Evolutionary conservation across 192 early-diverging fungal genomes (phyloP), one percentile per base, ranked within the genome.

Genomic region (Podila verticillata): DNA sequence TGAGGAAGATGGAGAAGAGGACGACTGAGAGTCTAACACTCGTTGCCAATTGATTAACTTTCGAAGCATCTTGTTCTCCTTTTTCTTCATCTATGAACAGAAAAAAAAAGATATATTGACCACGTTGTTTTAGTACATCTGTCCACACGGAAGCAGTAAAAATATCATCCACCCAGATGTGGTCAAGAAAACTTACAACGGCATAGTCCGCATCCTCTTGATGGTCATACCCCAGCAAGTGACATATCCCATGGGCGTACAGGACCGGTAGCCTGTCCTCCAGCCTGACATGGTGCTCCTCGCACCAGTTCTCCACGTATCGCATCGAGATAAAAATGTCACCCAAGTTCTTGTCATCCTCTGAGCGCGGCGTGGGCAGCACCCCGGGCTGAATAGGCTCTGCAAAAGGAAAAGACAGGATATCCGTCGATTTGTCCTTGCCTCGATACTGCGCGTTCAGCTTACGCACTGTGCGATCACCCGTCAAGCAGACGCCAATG

Each of bases 191-290:
- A 34, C 56, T 62, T 77, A 81, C 84, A 63, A 64, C 28, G 12
- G 26, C 31, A 65, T 82, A 91, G 32, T 88, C 88, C 0, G 66
- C 31, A 35, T 90, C 85, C 3, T 61, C 31, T 48, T 89, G 84
- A 61, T 92, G 91, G 70, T 92, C 90, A 60, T 90, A 91, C 12
- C 91, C 91, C 39, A 92, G 75, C 30, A 92, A 72, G 73, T 92
- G 91, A 57, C 89, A 91, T 12, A 92, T 88, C 0, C 91, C 91
- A 66, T 92, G 91, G 0, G 86, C 83, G 57, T 88, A 84, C 22
- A 92, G 83, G 6, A 87, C 75, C 0, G 88, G 88, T n/a, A 92
- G 58, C 28, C 89, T 85, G 2, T 70, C 71, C 34, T 82, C 44
- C 22, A 91, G 54, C 32, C 60, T 58, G 24, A 89, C 84, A n/a